Base-by-base conservation (phyloP, 306 rosid genomes). In the Comarum palustre region DNA sequence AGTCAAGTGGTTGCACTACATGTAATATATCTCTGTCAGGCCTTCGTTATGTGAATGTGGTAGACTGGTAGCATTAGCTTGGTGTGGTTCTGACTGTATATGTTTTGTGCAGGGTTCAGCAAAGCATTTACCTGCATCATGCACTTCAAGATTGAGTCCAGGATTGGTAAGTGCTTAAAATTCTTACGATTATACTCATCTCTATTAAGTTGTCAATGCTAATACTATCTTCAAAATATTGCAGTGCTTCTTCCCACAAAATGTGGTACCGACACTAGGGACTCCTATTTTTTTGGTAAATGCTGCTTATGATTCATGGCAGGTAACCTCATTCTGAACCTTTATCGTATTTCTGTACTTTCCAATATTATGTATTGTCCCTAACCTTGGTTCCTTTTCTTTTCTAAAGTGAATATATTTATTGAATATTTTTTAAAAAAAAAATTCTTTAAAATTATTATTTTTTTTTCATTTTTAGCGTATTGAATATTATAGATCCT, bases 251-350 rank as follows among this genome's bases (percentile, higher is more conserved):
- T 94, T 94, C 82, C 99, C 98, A 6, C 96, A 94, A 81, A 71
- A 91, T 76, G 67, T 85, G 75, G 85, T 58, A 46, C 82, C 86
- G 54, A 82, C 80, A 55, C 87, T 91, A 79, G 71, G 41, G 36
- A 91, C 98, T 57, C 97, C 95, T 32, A 79, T 91, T 59, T 94
- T 94, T 81, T 79, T 89, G 43, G 87, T 94, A 38, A 94, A 89
- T 63, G 96, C 98, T 46, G 98, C 97, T 51, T 94, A 94, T 46
- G 98, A 94, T 84, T 91, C 96, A 57, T 91, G 98, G 96, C 99
- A 94, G 99, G 99, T 94, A 32, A 61, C 41, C 14, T 19, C 24
- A 16, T 36, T 38, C 48, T 38, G 24, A 38, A n/a, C 20, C 14
- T 14, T 62, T 11, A 64, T 62, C 36, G 45, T 24, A 61, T 62